Evolutionary conservation across 495 filamentous ascomycete species (phyloP).

Genomic region (Trichoderma reesei): DNA sequence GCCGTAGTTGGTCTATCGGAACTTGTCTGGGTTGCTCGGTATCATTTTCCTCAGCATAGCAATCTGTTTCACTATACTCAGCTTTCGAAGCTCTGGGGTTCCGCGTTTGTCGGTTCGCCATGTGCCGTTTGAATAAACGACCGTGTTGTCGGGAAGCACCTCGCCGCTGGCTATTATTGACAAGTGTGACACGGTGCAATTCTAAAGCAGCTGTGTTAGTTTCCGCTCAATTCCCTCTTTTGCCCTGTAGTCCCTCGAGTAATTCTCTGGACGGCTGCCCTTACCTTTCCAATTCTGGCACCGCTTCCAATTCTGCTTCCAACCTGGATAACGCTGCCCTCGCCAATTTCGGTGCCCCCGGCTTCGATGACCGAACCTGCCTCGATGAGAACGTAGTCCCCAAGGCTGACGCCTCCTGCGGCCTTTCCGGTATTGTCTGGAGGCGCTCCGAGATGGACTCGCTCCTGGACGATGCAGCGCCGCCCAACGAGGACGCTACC

Average conservation of each 20-base stretch:
- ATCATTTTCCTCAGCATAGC: constrained; percentile 54
- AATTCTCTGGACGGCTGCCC: background rate
- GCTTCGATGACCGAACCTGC: constrained; percentile 51
- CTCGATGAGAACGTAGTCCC: constrained; percentile 51
- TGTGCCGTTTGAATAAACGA: constrained; percentile 51
- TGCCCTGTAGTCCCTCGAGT: too few species aligned
- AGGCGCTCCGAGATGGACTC: constrained; percentile 46
- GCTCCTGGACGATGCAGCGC: constrained; percentile 68
- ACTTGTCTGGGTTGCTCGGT: constrained; percentile 53
- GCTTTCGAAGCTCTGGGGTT: constrained; percentile 42
- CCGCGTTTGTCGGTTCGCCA: constrained; percentile 47
- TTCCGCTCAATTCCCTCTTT: background rate
- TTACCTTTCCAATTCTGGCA: constrained; percentile 54
- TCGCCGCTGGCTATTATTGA: constrained; percentile 44
- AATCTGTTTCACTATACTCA: constrained; percentile 49
- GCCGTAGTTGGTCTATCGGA: constrained; percentile 22
- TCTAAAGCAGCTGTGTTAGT: constrained; percentile 30
- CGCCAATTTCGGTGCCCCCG: constrained; percentile 47
- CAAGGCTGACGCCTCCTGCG: constrained; percentile 36
- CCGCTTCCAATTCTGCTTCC: constrained; percentile 51
- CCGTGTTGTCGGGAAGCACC: constrained; percentile 52
- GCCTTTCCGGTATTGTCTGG: constrained; percentile 20
- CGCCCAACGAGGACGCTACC: constrained; percentile 66
- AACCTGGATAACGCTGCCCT: constrained; percentile 53
- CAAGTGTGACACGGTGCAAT: constrained; percentile 42